Base-by-base conservation (phyloP, 148 eudicot genomes). In the Cornus controversa region DNA sequence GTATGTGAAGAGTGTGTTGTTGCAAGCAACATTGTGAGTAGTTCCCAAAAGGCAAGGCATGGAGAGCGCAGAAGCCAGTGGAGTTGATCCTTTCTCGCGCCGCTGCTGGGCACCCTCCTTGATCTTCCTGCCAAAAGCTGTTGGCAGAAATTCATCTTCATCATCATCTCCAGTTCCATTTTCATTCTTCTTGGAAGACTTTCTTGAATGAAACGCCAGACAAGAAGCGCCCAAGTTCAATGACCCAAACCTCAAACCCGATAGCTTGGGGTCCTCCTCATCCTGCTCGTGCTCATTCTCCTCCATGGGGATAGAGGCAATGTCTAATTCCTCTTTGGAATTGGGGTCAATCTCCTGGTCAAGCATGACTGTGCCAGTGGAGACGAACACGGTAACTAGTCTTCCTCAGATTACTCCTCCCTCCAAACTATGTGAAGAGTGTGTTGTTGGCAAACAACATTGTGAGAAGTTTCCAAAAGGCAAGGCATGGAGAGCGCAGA, bases 71-170 rank as follows among this genome's bases (percentile, higher is more conserved):
- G n/a, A n/a, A n/a, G n/a, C n/a, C n/a, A n/a, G n/a, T n/a, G n/a
- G n/a, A n/a, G n/a, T n/a, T n/a, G n/a, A n/a, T n/a, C n/a, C 84
- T 80, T 25, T 80, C 66, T 87, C 85, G 13, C 91, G 84, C 29
- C 98, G 80, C 71, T 85, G 82, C 79, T 82, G 86, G 0, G 86
- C 97, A 57, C 88, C 92, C 79, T 89, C 92, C 82, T 80, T 88
- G 64, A 94, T 87, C 79, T 76, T 90, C 90, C 80, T 86, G 45
- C 97, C 94, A 81, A 91, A 92, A 20, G 91, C 90, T 45, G 91
- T 77, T 0, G 93, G 96, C 77, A 93, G 84, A 60, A 87, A 90
- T 26, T 63, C 83, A 8, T 77, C 88, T 34, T 77, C 82, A 5
- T 76, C 34, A 31, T 31, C 84, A 25, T 68, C 77, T 10, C 71